Base-by-base conservation (phyloP, 1,139 yeast genomes). In the Yamadazyma dendronema region DNA sequence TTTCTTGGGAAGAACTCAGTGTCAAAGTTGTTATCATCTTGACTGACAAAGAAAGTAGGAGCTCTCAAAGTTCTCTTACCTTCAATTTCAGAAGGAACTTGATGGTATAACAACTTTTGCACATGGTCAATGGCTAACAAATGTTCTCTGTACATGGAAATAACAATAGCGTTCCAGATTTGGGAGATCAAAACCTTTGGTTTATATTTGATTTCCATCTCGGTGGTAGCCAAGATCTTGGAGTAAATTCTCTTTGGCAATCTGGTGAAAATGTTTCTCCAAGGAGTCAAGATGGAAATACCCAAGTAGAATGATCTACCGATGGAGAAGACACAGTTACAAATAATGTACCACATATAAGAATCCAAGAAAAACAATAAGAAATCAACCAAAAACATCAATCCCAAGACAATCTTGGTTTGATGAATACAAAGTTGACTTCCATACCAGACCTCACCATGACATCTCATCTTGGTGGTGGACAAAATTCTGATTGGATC, bases 61-160 rank as follows among this genome's bases (percentile, higher is more conserved):
- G 98, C 97, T 70, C 97, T 85, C 61, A 92, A 77, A 52, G 98
- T 90, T 69, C 98, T 84, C 77, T 90, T 92, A 49, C 98, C 98
- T 69, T 90, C 97, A 60, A 90, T 79, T 66, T 86, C 95, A 44
- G 96, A 85, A 44, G 98, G 97, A 55, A 92, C 98, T 75, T 90
- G 97, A 63, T 92, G 98, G 65, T 92, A 92, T 51, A 92, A 77
- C 65, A 92, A 77, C 71, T 88, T 90, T 71, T 92, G 98, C 42
- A 92, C 98, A 60, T 92, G 98, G 64, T 92, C 98, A 65, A 92
- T 90, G 28, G 98, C 97, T 52, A 92, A 73, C 65, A 92, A 74
- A 63, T 90, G 97, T 68, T 90, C 97, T 73, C 97, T 87, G 81
- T 90, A 90, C 97, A 90, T 90, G 46, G 97, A 89, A 56, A 90